These are phyloP conservation scores for Blastobotrys peoriensis DNA, from an alignment of 805 yeast species.

Conservation along the genomic window DNA sequence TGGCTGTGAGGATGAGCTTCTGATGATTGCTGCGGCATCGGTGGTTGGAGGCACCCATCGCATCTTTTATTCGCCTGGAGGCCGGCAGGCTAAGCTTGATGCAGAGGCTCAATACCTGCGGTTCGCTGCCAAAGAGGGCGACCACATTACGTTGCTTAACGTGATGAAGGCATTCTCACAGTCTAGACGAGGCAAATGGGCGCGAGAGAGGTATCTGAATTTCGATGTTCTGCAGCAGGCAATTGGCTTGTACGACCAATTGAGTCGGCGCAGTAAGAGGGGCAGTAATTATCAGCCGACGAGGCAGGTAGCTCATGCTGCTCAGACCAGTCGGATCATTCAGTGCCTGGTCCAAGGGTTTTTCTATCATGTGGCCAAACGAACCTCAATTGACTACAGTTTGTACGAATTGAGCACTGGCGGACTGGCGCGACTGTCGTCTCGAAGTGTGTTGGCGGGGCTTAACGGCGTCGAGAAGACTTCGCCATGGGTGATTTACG, in stretches of 20 bases:
- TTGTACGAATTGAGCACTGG: conserved; percentile 4
- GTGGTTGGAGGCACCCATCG: conserved; percentile 59
- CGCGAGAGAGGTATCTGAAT: conserved; percentile 57
- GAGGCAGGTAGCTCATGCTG: no score
- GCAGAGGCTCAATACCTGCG: conserved; percentile 56
- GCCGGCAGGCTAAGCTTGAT: conserved; percentile 45
- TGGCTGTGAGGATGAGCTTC: conserved; percentile 60
- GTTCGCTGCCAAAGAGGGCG: conserved; percentile 68
- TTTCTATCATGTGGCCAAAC: conserved; percentile 16
- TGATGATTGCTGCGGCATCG: conserved; percentile 70
- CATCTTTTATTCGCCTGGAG: conserved; percentile 59
- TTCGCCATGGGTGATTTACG: conserved; percentile 7
- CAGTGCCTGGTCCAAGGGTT: conserved; percentile 12
- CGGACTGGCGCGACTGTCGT: background rate
- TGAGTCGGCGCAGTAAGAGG: no score
- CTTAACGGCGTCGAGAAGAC: background rate
- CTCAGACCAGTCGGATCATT: conserved; percentile 4
- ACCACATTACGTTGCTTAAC: conserved; percentile 71
- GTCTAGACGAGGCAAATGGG: conserved; percentile 43
- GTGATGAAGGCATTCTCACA: conserved; percentile 49
- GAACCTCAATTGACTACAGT: conserved; percentile 2
- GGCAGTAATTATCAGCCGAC: no score
- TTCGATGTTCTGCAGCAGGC: conserved; percentile 59
- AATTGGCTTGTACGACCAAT: conserved; percentile 54
- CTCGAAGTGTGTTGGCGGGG: background rate